These are phyloP conservation scores for Pseudocercospora cruenta DNA, from an alignment of 2,329 filamentous ascomycete genomes.

Conservation along the genomic window DNA sequence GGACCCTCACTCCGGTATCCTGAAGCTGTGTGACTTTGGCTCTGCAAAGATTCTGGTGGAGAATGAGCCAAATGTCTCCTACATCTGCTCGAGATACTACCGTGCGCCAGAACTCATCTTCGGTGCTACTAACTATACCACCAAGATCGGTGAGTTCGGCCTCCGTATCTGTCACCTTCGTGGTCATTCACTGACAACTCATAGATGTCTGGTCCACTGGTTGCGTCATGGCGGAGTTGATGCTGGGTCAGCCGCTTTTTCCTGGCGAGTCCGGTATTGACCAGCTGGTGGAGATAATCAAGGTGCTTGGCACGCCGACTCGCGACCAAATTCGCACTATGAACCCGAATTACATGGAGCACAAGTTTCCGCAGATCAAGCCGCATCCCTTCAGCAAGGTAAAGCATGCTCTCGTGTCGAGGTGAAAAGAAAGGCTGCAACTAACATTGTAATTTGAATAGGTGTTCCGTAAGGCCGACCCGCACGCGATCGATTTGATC, in stretches of 20 bases:
- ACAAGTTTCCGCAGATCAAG: conserved; percentile 99
- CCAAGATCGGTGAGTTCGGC: conserved; percentile 87
- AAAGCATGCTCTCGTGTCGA: conserved; percentile 25
- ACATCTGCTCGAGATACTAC: conserved; percentile 99
- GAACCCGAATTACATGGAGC: conserved; percentile 99
- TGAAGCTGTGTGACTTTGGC: conserved; percentile 98
- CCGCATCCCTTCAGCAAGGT: conserved; percentile 97
- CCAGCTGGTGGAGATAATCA: conserved; percentile 98
- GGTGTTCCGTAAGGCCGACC: conserved; percentile 95
- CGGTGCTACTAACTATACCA: conserved; percentile 98
- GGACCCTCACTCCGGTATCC: conserved; percentile 84
- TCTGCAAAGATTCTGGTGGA: conserved; percentile 98
- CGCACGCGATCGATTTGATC: conserved; percentile 92
- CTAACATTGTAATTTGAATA: conserved; percentile 38
- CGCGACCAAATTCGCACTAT: conserved; percentile 98
- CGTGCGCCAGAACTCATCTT: conserved; percentile 97
- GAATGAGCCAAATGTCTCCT: conserved; percentile 98
- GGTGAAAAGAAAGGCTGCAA: conserved; percentile 1
- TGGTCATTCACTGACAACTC: conserved; percentile 21
- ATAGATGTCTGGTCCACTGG: conserved; percentile 98
- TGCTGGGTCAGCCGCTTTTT: conserved; percentile 97
- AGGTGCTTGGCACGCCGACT: conserved; percentile 94
- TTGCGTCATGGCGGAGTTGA: conserved; percentile 98
- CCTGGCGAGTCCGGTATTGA: conserved; percentile 98
- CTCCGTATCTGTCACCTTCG: not conserved